Conservation (phyloP, 1,139 yeast genomes). For the Taphrina pruni region DNA sequence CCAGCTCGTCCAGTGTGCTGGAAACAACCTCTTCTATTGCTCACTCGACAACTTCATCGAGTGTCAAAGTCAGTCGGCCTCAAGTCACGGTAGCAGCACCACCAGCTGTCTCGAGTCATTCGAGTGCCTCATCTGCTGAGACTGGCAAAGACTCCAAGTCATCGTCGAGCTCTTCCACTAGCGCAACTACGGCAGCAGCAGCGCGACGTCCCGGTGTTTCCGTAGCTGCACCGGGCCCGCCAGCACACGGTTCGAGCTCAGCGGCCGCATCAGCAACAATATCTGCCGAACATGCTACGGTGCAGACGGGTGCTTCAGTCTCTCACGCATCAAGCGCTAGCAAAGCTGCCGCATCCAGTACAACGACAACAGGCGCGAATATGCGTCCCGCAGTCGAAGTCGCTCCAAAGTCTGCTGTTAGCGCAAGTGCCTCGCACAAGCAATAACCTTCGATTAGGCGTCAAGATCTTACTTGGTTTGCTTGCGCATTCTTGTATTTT, state of each 20-base stretch:
- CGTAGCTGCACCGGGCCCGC: not conserved
- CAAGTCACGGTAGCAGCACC: not conserved
- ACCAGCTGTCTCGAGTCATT: too few species aligned
- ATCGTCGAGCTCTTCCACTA: not conserved
- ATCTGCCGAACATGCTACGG: not conserved
- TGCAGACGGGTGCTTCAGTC: not conserved
- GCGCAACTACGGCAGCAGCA: not conserved
- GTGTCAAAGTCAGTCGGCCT: not conserved
- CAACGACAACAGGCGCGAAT: not conserved
- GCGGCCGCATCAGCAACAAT: not conserved
- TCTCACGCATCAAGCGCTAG: not conserved
- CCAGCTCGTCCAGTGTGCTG: too few species aligned
- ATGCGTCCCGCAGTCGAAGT: not conserved
- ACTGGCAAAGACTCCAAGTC: not conserved
- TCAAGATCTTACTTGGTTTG: too few species aligned
- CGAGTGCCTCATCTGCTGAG: not conserved
- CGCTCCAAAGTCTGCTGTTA: not conserved
- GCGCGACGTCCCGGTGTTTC: not conserved
- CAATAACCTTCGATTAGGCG: too few species aligned
- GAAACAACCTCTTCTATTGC: not conserved
- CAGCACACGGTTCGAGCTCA: slow-evolving; percentile 3
- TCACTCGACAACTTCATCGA: not conserved
- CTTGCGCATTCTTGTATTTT: too few species aligned
- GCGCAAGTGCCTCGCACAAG: not conserved
- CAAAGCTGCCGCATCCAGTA: not conserved